These are phyloP conservation scores for Ziziphus jujuba DNA, from an alignment of 306 rosid genomes.

Conservation along the genomic window DNA sequence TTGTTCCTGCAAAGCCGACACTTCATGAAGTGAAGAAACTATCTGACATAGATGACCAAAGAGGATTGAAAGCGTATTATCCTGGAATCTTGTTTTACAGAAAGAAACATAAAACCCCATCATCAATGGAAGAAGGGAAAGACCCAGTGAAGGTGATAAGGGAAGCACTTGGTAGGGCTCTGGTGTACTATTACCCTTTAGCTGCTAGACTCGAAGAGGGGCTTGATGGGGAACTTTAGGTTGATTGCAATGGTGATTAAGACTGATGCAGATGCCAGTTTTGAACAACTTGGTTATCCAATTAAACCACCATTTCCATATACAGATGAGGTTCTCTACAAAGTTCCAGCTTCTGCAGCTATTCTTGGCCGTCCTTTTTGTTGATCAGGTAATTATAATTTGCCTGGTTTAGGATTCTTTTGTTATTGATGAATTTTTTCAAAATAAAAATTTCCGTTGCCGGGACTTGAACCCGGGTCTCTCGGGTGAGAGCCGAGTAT, in stretches of 20 bases:
- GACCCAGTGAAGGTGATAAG: background rate
- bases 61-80: background rate
- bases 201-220: conserved; percentile 7
- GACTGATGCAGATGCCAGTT: conserved; percentile 7
- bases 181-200: conserved; percentile 11
- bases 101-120: background rate
- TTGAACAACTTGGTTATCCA: conserved; percentile 17
- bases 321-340: conserved; percentile 24
- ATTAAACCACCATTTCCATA: conserved; percentile 25
- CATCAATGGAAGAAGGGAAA: background rate
- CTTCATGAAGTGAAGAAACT: background rate
- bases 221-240: conserved; percentile 25
- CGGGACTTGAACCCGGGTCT: too few relatives aligned
- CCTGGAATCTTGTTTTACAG: conserved; percentile 1
- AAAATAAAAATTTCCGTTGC: too few relatives aligned
- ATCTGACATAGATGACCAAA: conserved; percentile 2
- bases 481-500: too few relatives aligned
- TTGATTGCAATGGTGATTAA: conserved; percentile 26
- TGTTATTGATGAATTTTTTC: too few relatives aligned
- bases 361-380: conserved; percentile 20
- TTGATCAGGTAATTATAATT: conserved; percentile 13
- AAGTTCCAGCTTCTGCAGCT: conserved; percentile 6
- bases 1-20: conserved; percentile 4
- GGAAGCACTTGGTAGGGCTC: background rate
- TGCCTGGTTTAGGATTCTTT: too few relatives aligned